These are phyloP conservation scores for Calocera cornea DNA, from an alignment of 768 basidiomycete genomes.

Conservation along the genomic window DNA sequence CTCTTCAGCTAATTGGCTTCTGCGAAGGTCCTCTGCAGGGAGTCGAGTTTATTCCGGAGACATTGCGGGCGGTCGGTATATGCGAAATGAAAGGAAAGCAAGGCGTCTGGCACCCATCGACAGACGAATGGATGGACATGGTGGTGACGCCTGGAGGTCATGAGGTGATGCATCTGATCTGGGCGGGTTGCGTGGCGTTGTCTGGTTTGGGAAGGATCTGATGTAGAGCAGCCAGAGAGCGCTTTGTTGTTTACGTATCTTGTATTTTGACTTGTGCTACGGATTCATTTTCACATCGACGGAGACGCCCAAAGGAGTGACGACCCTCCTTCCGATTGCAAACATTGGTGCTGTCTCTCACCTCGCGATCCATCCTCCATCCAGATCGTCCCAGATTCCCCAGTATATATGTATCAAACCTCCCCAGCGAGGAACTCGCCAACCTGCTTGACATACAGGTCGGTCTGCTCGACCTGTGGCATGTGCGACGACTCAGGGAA, in stretches of 20 bases:
- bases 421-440: conserved; percentile 22
- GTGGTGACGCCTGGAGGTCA: background rate
- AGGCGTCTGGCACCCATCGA: background rate
- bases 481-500: conserved; percentile 34
- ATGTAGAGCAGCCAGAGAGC: background rate
- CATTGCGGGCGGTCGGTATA: background rate
- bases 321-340: no score
- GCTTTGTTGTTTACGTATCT: background rate
- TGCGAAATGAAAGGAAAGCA: background rate
- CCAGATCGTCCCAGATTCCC: no score
- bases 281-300: no score
- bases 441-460: conserved; percentile 29
- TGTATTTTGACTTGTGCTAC: background rate
- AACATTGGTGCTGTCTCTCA: background rate
- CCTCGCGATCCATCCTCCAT: no score
- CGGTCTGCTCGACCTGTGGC: conserved; percentile 33
- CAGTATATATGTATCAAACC: no score
- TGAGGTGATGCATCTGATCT: background rate
- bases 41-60: background rate
- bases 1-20: background rate
- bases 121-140: background rate
- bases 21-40: background rate
- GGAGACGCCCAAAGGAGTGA: no score
- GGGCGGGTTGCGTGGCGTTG: background rate
- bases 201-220: conserved; percentile 2